Evolutionary conservation across 345 rosid species (phyloP).

Genomic region (Populus simonii): DNA sequence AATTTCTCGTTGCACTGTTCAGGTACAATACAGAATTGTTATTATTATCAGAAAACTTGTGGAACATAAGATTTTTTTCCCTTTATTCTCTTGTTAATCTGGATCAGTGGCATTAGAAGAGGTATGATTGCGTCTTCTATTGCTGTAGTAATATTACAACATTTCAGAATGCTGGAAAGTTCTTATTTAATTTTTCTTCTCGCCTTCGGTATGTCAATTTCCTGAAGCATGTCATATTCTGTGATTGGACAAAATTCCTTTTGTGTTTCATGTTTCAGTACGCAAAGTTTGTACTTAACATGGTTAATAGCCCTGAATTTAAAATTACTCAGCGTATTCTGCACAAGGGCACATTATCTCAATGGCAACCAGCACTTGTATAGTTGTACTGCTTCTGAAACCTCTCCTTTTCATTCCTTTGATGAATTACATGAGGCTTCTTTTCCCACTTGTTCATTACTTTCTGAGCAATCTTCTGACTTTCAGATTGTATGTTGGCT

Average conservation of each 20-base stretch:
- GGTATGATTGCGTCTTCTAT: background rate
- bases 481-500: background rate
- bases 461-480: background rate
- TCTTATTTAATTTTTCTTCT: background rate
- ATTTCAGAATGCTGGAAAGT: background rate
- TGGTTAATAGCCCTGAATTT: background rate
- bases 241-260: background rate
- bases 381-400: background rate
- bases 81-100: background rate
- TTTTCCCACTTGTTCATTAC: background rate
- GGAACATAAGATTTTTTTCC: background rate
- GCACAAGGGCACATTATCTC: background rate
- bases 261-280: background rate
- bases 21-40: constrained; percentile 11
- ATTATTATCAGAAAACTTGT: background rate
- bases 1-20: constrained; percentile 32
- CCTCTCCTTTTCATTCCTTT: background rate
- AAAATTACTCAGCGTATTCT: background rate
- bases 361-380: background rate
- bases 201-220: background rate
- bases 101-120: background rate
- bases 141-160: background rate
- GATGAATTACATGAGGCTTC: background rate
- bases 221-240: background rate
- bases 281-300: background rate